Evolutionary conservation across 805 yeast genomes (phyloP).

Genomic region (Yarrowia divulgata): DNA sequence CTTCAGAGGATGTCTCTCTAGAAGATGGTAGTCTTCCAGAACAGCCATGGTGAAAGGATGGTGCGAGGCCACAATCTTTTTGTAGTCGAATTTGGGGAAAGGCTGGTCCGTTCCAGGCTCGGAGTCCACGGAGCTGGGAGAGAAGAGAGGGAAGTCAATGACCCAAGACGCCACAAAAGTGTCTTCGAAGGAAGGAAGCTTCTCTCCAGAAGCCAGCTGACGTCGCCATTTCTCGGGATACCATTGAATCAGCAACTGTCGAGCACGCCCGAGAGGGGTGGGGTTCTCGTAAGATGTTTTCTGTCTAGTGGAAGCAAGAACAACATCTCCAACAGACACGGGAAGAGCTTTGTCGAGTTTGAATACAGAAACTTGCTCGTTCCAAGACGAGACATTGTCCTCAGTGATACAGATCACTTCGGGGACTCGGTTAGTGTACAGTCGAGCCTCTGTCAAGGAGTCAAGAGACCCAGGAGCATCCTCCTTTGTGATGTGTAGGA

Average conservation of each 20-base stretch:
- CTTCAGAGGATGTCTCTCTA: slow-evolving; percentile 62
- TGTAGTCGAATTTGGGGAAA: slow-evolving; percentile 68
- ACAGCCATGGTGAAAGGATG: slow-evolving; percentile 98
- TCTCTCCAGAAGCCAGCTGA: slow-evolving; percentile 40
- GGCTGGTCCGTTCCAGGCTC: slow-evolving; percentile 45
- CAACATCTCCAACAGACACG: slow-evolving; percentile 70
- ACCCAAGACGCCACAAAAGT: slow-evolving; percentile 66
- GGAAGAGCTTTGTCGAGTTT: slow-evolving; percentile 53
- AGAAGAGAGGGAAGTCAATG: slow-evolving; percentile 89
- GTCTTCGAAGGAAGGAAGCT: slow-evolving; percentile 2
- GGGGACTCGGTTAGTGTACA: slow-evolving; percentile 42
- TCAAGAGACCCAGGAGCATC: slow-evolving; percentile 26
- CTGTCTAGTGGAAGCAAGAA: slow-evolving; percentile 82
- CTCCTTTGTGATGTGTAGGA: slow-evolving; percentile 40
- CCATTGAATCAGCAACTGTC: slow-evolving; percentile 72
- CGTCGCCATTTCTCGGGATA: slow-evolving; percentile 62
- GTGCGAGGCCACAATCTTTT: slow-evolving; percentile 73
- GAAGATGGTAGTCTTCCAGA: slow-evolving; percentile 66
- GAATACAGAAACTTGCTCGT: slow-evolving; percentile 12
- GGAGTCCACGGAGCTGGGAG: slow-evolving; percentile 56
- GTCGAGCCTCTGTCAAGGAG: slow-evolving; percentile 25
- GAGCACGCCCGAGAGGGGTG: slow-evolving; percentile 86
- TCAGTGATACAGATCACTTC: slow-evolving; percentile 25
- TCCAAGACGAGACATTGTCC: slow-evolving; percentile 18
- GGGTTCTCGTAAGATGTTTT: slow-evolving; percentile 83